phyloP scores from a whole-genome alignment of 306 rosid genomes.

The Calophaca sinica region DNA sequence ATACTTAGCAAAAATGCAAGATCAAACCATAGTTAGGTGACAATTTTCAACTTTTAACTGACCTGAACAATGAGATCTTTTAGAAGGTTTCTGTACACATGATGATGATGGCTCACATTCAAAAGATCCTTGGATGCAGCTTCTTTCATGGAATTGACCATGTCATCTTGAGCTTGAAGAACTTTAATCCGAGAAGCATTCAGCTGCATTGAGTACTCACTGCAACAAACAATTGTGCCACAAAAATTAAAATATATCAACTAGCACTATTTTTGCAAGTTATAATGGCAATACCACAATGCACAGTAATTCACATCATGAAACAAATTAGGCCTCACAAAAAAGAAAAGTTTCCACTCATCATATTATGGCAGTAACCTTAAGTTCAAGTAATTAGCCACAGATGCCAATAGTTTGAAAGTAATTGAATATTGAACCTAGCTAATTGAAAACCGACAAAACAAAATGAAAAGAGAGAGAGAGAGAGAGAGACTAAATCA shows the following conservation, averaged over 20 bases:
- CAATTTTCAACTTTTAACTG: constrained; percentile 30
- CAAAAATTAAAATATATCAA: constrained; percentile 23
- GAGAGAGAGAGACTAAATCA: neutral
- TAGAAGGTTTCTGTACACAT: constrained; percentile 66
- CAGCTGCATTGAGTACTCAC: constrained; percentile 98
- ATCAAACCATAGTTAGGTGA: constrained; percentile 11
- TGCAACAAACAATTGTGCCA: constrained; percentile 51
- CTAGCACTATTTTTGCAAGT: neutral
- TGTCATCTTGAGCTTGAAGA: constrained; percentile 98
- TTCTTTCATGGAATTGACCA: constrained; percentile 85
- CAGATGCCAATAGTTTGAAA: constrained; percentile 29
- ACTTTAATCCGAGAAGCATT: constrained; percentile 89
- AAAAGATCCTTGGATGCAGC: constrained; percentile 79
- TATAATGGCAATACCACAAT: constrained; percentile 6
- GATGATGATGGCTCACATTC: constrained; percentile 68
- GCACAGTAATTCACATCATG: constrained; percentile 9
- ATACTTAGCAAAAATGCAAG: constrained; percentile 3
- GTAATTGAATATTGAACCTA: constrained; percentile 1
- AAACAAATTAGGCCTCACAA: constrained; percentile 15
- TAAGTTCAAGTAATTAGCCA: constrained; percentile 30
- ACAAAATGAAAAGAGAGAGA: neutral
- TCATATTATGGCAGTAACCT: constrained; percentile 19
- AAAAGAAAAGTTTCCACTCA: neutral
- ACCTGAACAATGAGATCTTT: constrained; percentile 95
- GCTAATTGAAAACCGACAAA: constrained; percentile 17